Base-by-base conservation (phyloP, 2,329 filamentous ascomycete species). In the Trichoderma lentiforme region DNA sequence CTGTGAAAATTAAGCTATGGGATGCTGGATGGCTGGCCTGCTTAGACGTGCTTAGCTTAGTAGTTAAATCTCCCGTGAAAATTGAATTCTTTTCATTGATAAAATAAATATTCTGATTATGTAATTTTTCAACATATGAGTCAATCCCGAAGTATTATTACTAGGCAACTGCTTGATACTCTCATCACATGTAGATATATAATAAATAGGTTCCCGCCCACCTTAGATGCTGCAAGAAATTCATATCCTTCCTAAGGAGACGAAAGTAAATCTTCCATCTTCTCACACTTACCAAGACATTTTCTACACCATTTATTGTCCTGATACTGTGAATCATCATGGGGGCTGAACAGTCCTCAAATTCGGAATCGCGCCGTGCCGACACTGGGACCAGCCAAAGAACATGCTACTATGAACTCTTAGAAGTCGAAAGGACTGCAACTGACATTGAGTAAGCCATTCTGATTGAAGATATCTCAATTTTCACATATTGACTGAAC, bases 401-500 rank as follows among this genome's bases (percentile, higher is more conserved):
- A 82, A 92, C 88, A 43, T 93, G 92, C 80, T 95, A 95, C 82
- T 98, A 98, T 82, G 92, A 96, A 76, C 86, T 98, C 43, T 87
- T 98, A 6, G 90, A 87, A 6, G 84, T 98, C 18, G 89, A 93
- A 74, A 86, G 89, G 73, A 86, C 88, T 73, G 94, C 94, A 39
- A 90, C 90, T 6, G 92, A 95, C 58, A 93, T 97, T 71, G 95
- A 98, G 91, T 94, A 82, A 79, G 87, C 28, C 15, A 47, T 28
- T 28, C 21, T 28, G 28, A 57, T 7, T 12, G 3, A 51, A 15
- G 5, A 34, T 53, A 1, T 11, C 14, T 15, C 14, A 12, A 30
- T 4, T 28, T 21, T 62, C 67, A 39, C 15, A 24, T 3, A 30
- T 51, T 62, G 8, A 30, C 51, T 53, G 53, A 39, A 43, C 8